Conservation (phyloP, 805 yeast species). For the Wickerhamomyces bisporus region DNA sequence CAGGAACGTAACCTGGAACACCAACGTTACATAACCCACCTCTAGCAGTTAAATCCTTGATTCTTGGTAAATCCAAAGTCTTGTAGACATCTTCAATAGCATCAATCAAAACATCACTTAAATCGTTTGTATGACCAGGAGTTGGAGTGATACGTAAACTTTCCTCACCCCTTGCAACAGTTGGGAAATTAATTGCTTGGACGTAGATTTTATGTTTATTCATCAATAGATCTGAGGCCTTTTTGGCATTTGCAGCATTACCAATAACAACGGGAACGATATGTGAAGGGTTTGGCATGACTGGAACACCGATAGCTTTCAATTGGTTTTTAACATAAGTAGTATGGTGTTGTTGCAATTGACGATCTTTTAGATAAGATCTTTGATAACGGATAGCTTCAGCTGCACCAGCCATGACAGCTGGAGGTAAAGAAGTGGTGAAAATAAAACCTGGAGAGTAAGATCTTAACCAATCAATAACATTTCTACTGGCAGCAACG, state of each 20-base stretch:
- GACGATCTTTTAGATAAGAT: conserved; percentile 69
- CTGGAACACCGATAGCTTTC: conserved; percentile 76
- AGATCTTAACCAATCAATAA: conserved; percentile 94
- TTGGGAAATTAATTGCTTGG: conserved; percentile 98
- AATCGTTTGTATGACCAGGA: conserved; percentile 84
- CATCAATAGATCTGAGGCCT: conserved; percentile 85
- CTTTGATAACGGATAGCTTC: conserved; percentile 85
- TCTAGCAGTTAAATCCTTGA: conserved; percentile 64
- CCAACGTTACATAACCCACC: conserved; percentile 97
- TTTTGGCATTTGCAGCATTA: conserved; percentile 87
- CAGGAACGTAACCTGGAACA: conserved; percentile 37
- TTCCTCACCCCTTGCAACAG: conserved; percentile 94
- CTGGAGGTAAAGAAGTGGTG: conserved; percentile 96
- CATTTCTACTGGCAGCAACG: conserved; percentile 77
- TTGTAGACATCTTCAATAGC: conserved; percentile 80
- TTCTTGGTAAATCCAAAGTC: conserved; percentile 69
- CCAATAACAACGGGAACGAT: conserved; percentile 95
- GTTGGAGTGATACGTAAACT: conserved; percentile 98
- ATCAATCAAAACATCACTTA: conserved; percentile 67
- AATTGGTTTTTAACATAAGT: conserved; percentile 76
- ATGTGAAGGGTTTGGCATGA: conserved; percentile 95
- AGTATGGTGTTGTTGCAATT: conserved; percentile 79
- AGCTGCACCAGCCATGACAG: conserved; percentile 91
- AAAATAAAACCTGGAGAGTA: conserved; percentile 97
- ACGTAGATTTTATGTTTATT: conserved; percentile 85